A percentile compares a stretch with the other conserved stretches of the same genome.
Conservation (phyloP, 768 basidiomycete genomes). For the Naganishia vaughanmartiniae region DNA sequence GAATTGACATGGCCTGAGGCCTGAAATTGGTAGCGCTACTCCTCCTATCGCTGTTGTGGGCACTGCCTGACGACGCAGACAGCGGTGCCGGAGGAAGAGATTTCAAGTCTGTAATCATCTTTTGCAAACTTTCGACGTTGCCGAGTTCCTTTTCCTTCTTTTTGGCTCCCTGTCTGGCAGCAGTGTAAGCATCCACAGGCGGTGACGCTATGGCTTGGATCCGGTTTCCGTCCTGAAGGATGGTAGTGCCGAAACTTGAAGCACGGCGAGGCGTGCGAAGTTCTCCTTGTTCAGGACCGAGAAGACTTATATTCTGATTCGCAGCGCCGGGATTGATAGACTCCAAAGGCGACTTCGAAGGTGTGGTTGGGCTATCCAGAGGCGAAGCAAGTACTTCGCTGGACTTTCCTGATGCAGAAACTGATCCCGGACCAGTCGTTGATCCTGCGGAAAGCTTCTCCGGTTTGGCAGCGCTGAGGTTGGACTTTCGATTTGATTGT, state of each 20-base stretch:
- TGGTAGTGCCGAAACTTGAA: conserved; percentile 12
- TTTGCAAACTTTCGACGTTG: conserved; percentile 61
- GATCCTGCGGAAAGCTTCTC: neutral
- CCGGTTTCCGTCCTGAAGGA: conserved; percentile 16
- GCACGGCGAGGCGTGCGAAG: conserved; percentile 3
- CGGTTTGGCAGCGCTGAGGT: conserved; percentile 4
- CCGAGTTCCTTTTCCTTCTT: conserved; percentile 25
- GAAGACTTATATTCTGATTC: conserved; percentile 4
- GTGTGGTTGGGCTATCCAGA: neutral
- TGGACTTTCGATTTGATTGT: conserved; percentile 16
- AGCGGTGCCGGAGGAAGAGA: conserved; percentile 33
- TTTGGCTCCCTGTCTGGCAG: conserved; percentile 25
- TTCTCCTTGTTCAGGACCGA: conserved; percentile 9
- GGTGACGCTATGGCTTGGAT: conserved; percentile 32
- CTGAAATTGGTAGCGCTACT: conserved; percentile 38
- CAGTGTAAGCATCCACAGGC: conserved; percentile 27
- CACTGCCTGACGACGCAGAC: neutral
- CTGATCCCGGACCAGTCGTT: neutral
- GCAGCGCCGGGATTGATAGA: neutral
- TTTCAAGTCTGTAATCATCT: conserved; percentile 91
- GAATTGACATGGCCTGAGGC: conserved; percentile 35
- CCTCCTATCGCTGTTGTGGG: conserved; percentile 24
- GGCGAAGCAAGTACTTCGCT: neutral
- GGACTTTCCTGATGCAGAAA: neutral
- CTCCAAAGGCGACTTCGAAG: conserved; percentile 1